Conservation (phyloP, 1,284 basidiomycete species). For the Ustilago loliicola region DNA sequence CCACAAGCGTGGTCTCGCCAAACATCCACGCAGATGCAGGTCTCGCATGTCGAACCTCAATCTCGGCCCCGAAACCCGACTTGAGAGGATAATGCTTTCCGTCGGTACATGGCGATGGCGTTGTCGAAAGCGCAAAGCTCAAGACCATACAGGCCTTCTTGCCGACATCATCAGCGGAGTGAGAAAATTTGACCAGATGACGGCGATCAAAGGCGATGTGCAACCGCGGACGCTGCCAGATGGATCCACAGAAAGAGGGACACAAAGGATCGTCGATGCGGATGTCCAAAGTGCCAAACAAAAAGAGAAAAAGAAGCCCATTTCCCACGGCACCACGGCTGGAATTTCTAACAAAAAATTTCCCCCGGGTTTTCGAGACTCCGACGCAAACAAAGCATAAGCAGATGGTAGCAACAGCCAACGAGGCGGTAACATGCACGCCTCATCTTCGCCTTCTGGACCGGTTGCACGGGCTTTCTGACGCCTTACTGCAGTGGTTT, state of each 20-base stretch:
- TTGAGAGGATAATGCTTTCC: no score
- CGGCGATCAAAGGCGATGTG: no score
- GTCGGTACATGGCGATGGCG: no score
- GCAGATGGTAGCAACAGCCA: not conserved
- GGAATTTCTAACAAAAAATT: not conserved
- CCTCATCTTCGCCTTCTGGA: not conserved
- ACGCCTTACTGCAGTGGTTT: no score
- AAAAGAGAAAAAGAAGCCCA: not conserved
- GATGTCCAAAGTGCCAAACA: conserved; percentile 1
- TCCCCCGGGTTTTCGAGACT: not conserved
- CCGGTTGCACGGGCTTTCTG: no score
- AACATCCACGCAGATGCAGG: not conserved
- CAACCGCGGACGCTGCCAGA: not conserved
- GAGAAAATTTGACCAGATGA: no score
- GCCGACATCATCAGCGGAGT: no score
- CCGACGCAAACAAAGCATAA: not conserved
- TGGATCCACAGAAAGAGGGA: not conserved
- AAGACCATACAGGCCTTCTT: not conserved
- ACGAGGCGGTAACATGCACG: conserved; percentile 5
- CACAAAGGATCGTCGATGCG: conserved; percentile 9
- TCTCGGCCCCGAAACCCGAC: no score
- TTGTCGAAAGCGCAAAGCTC: not conserved
- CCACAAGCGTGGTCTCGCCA: not conserved
- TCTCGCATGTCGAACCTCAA: not conserved
- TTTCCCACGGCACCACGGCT: conserved; percentile 1